Base-by-base conservation (phyloP, 2,329 filamentous ascomycete species). In the Ophiostoma quercus region DNA sequence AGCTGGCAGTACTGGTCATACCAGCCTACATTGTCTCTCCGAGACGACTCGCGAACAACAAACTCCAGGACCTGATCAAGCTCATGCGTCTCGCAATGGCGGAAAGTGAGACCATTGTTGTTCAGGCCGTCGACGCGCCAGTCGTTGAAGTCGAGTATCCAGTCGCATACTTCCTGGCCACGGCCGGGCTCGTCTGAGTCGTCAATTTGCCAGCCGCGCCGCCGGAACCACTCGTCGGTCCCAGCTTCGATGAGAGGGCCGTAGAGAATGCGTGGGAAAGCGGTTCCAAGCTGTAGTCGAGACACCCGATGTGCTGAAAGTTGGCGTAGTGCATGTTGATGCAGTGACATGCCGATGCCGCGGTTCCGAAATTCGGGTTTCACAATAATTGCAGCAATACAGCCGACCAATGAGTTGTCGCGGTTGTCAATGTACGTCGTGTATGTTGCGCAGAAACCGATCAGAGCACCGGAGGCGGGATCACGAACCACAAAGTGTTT, bases 391-490 rank as follows among this genome's bases (percentile, higher is more conserved):
- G 82, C 77, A 12, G 85, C 85, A 41, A 88, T 75, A 3, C 84
- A 88, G 9, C 85, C 86, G 66, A 88, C 80, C 57, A 87, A 78
- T 43, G 80, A 80, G 72, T 86, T 83, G 25, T 80, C 82, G 54
- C 80, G 82, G 72, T 82, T 82, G 72, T 86, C 83, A 65, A 83
- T 81, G 75, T 85, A 87, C 3, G 84, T 86, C 39, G 85, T 84
- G 74, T 85, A 88, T 9, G 85, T 87, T 11, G 85, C 85, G 74
- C 85, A 88, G 72, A 88, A 88, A 0, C 85, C 86, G 51, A 88
- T 75, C 32, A 85, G 73, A 47, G 80, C 78, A 8, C 76, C 76
- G 2, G 76, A 80, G 12, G 76, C 76, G 1, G 82, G 80, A n/a
- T 84, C 80, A 67, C 82, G 81, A 37, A 87, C 84, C 39, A 86